These are phyloP conservation scores for Pleurotus ostreatus DNA, from an alignment of 768 basidiomycete genomes.

Conservation along the genomic window DNA sequence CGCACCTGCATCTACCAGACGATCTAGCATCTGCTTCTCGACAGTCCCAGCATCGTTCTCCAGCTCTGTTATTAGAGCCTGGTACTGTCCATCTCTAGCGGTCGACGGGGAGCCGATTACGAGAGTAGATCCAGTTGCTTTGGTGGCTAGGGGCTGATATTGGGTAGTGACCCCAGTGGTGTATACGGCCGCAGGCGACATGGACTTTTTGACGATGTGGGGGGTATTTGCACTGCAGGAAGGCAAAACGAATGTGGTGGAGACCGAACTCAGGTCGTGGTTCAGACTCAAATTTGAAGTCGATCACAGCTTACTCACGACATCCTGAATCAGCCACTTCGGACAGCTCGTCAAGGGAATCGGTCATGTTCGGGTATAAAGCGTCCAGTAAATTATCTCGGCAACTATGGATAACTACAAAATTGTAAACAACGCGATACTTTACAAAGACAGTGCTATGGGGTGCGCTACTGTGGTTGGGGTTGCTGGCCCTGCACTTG, in stretches of 20 bases:
- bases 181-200: slow-evolving; percentile 63
- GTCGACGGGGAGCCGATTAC: slow-evolving; percentile 77
- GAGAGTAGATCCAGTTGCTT: slow-evolving; percentile 49
- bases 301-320: slow-evolving; percentile 6
- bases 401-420: too few relatives aligned
- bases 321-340: not conserved
- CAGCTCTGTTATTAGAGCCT: slow-evolving; percentile 38
- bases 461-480: slow-evolving; percentile 11
- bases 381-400: not conserved
- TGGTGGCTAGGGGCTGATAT: slow-evolving; percentile 14
- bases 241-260: not conserved
- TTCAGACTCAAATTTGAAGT: not conserved
- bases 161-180: slow-evolving; percentile 16
- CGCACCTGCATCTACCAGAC: slow-evolving; percentile 77
- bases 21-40: slow-evolving; percentile 79
- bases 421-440: not conserved
- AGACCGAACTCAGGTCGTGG: not conserved
- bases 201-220: slow-evolving; percentile 18
- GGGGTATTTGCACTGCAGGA: not conserved
- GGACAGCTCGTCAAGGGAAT: not conserved
- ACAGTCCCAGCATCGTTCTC: slow-evolving; percentile 22
- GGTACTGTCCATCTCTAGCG: slow-evolving; percentile 78
- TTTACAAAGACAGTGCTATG: not conserved
- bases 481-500: slow-evolving; percentile 25
- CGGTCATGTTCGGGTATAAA: slow-evolving; percentile 6